Evolutionary conservation across 1,139 yeast species (phyloP).

Genomic region (Suhomyces kunorum): DNA sequence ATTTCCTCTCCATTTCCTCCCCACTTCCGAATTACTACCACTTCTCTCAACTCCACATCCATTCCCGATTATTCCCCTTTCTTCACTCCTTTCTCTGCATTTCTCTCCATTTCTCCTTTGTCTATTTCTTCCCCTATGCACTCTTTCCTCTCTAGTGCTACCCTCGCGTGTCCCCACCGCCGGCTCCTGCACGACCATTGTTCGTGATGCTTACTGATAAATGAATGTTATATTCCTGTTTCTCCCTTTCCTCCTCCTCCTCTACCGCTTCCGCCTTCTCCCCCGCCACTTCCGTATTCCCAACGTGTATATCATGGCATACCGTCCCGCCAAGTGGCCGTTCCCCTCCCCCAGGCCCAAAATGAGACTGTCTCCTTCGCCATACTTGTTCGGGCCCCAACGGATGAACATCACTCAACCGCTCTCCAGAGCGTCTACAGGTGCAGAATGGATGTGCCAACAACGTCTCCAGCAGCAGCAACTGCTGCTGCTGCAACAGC

Average conservation of each 20-base stretch:
- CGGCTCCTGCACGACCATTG: not conserved
- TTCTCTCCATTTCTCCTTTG: no score
- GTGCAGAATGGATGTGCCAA: conserved; percentile 32
- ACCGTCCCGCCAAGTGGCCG: conserved; percentile 15
- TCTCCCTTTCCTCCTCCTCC: not conserved
- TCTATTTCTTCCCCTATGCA: no score
- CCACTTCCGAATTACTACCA: no score
- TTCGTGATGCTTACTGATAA: not conserved
- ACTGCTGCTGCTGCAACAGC: conserved; percentile 20
- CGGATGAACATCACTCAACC: conserved; percentile 45
- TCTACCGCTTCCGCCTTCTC: not conserved
- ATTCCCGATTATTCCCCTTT: no score
- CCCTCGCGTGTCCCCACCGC: no score
- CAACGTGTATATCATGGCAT: conserved; percentile 13
- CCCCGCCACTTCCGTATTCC: not conserved
- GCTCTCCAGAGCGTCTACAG: conserved; percentile 43
- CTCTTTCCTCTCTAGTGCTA: no score
- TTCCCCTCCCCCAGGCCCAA: conserved; percentile 16
- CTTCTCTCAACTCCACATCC: no score
- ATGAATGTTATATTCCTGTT: not conserved
- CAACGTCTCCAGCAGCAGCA: conserved; percentile 21
- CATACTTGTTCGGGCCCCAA: conserved; percentile 19
- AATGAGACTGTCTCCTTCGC: conserved; percentile 16
- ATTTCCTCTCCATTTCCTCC: no score
- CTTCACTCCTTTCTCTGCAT: no score